Evolutionary conservation across 2,329 filamentous ascomycete species (phyloP).

Genomic region (Orbilia quercus): DNA sequence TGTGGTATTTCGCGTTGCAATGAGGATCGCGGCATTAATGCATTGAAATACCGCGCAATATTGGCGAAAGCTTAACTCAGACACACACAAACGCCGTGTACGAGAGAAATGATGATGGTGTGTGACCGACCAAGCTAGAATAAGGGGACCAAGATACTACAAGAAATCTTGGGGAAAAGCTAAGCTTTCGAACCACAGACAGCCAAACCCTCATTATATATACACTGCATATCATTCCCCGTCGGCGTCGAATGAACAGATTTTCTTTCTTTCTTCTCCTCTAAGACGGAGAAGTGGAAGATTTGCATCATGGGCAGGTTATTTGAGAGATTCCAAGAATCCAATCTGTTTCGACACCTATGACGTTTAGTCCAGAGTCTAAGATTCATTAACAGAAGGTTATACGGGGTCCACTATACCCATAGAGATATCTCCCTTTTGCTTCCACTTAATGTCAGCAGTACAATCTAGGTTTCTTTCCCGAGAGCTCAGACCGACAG

Average conservation of each 20-base stretch:
- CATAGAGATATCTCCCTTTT: slow-evolving; percentile 36
- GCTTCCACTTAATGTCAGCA: slow-evolving; percentile 6
- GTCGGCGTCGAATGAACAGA: too few relatives aligned
- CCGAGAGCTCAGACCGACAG: slow-evolving; percentile 10
- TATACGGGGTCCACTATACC: slow-evolving; percentile 11
- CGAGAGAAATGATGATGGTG: background rate
- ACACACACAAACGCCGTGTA: background rate
- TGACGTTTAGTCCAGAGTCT: slow-evolving; percentile 14
- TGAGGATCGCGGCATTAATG: slow-evolving; percentile 8
- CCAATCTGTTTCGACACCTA: slow-evolving; percentile 10
- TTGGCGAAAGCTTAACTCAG: slow-evolving; percentile 27
- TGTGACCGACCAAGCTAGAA: background rate
- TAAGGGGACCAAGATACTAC: slow-evolving; percentile 8
- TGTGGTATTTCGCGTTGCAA: slow-evolving; percentile 22
- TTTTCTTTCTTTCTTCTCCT: too few relatives aligned
- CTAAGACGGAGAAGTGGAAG: slow-evolving; percentile 5
- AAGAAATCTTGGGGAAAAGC: background rate
- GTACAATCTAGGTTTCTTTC: background rate
- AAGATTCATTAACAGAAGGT: background rate
- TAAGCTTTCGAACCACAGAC: slow-evolving; percentile 7
- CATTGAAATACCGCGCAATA: background rate
- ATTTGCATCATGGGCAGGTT: slow-evolving; percentile 12
- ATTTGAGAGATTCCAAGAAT: too few relatives aligned
- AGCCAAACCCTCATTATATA: slow-evolving; percentile 1
- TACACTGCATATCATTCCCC: background rate